These are phyloP conservation scores for Leccinum fuscescens DNA, from an alignment of 1,284 basidiomycete genomes.

Conservation along the genomic window DNA sequence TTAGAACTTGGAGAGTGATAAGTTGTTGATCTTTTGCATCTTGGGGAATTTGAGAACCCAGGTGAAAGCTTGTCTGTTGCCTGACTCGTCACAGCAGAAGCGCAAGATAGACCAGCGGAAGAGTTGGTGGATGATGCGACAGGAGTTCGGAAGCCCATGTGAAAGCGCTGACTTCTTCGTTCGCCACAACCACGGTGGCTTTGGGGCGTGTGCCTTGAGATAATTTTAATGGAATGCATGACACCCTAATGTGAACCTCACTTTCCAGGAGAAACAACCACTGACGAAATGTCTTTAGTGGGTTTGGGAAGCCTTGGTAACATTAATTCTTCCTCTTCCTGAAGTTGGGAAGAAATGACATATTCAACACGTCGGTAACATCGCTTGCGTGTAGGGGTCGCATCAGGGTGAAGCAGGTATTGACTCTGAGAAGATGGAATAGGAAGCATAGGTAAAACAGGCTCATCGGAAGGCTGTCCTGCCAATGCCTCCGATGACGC, in stretches of 20 bases:
- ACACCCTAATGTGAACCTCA: conserved; percentile 9
- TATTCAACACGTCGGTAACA: conserved; percentile 12
- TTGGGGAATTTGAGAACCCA: neutral
- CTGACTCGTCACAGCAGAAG: conserved; percentile 1
- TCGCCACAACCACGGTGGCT: neutral
- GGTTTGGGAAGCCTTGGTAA: conserved; percentile 7
- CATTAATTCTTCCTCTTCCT: conserved; percentile 28
- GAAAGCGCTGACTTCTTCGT: neutral
- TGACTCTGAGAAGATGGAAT: conserved; percentile 34
- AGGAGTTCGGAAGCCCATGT: too few relatives aligned
- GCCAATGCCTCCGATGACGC: neutral
- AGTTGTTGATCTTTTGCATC: neutral
- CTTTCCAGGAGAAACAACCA: conserved; percentile 11
- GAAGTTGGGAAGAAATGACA: conserved; percentile 33
- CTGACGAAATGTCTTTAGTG: neutral
- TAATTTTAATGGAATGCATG: conserved; percentile 8
- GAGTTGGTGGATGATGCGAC: conserved; percentile 4
- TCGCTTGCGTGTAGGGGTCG: conserved; percentile 31
- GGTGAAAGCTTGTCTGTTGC: neutral
- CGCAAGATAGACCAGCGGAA: neutral
- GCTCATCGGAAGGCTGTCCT: conserved; percentile 3
- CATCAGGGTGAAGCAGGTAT: conserved; percentile 32
- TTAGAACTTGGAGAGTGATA: conserved; percentile 5
- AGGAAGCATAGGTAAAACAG: conserved; percentile 11
- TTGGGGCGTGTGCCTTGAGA: neutral